phyloP scores from a whole-genome alignment of 345 rosid genomes.

The Syzygium aqueum region DNA sequence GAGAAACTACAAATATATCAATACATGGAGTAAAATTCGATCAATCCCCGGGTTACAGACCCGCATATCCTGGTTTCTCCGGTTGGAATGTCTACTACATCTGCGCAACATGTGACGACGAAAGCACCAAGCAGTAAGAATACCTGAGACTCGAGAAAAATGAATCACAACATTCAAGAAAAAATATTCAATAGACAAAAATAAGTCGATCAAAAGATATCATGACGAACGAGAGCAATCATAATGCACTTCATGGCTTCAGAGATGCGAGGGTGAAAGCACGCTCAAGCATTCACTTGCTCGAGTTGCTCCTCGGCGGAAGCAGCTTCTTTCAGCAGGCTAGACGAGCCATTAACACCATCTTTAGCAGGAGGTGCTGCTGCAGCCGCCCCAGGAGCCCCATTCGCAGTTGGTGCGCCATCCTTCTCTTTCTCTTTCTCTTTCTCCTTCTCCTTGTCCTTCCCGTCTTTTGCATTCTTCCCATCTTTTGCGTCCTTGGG shows the following conservation, averaged over 20 bases:
- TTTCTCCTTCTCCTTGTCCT: background rate
- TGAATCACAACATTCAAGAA: background rate
- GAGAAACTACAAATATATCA: background rate
- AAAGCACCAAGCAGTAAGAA: background rate
- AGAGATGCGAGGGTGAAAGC: background rate
- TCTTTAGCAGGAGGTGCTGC: background rate
- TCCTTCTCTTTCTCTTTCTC: background rate
- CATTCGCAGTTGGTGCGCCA: background rate
- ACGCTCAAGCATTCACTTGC: background rate
- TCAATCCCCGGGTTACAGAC: background rate
- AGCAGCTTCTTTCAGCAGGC: background rate
- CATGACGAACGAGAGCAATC: background rate
- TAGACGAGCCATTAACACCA: background rate
- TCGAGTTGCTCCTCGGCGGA: background rate
- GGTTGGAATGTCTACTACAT: background rate
- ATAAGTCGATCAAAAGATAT: background rate
- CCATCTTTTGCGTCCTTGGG: slow-evolving; percentile 11
- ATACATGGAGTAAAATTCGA: background rate
- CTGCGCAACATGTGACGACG: background rate
- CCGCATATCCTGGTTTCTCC: background rate
- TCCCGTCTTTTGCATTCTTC: background rate
- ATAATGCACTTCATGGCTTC: background rate
- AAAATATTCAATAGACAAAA: background rate
- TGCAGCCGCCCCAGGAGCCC: background rate
- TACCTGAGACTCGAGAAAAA: background rate